phyloP scores from a whole-genome alignment of 257 asterid species.

The Nicotiana tabacum region DNA sequence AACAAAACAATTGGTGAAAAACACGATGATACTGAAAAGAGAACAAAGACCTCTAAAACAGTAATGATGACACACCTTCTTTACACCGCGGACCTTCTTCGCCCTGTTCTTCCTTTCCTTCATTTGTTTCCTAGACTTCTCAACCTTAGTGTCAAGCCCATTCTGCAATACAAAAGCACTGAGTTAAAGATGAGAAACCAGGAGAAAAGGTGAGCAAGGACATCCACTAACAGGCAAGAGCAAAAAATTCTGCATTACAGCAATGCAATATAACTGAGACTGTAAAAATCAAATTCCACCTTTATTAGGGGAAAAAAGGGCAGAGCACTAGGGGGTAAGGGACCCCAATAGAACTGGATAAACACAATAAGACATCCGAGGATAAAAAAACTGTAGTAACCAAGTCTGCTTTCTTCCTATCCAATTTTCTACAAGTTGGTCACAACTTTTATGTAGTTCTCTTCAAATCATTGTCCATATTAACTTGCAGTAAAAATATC shows the following conservation, averaged over 20 bases:
- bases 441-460: not conserved
- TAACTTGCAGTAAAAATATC: not conserved
- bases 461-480: not conserved
- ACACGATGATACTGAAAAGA: not conserved
- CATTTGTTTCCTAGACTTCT: conserved; percentile 18
- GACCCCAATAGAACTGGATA: not conserved
- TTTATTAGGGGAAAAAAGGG: not conserved
- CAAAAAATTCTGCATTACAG: not conserved
- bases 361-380: not conserved
- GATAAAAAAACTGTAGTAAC: not conserved
- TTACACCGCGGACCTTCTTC: conserved; percentile 15
- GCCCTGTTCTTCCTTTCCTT: conserved; percentile 17
- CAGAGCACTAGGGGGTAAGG: not conserved
- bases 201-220: not conserved
- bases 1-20: not conserved
- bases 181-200: not conserved
- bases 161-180: conserved; percentile 10
- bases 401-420: not conserved
- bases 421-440: not conserved
- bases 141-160: conserved; percentile 18
- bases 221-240: not conserved
- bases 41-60: not conserved
- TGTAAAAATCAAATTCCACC: not conserved
- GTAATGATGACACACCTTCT: conserved; percentile 7
- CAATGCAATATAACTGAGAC: not conserved